A percentile compares a stretch with the other conserved stretches of the same genome.
Evolutionary conservation across 108 stramenopile species (phyloP).

Genomic region (Nitzschia sp.): DNA sequence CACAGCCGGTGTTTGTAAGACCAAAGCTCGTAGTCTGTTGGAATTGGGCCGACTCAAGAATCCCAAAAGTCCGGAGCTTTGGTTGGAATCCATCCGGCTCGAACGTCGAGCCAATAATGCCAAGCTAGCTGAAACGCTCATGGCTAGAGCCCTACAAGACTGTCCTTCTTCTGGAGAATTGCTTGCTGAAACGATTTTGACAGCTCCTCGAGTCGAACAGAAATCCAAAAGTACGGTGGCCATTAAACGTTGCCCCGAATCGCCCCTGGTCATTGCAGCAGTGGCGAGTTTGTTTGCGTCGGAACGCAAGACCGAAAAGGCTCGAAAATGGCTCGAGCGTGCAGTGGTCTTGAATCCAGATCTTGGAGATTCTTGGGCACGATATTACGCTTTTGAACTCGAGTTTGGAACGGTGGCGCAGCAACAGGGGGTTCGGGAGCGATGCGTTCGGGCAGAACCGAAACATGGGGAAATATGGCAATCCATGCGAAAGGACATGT

Average conservation of each 20-base stretch:
- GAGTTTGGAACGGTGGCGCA: slow-evolving; percentile 65
- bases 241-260: slow-evolving; percentile 88
- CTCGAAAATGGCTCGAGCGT: slow-evolving; percentile 95
- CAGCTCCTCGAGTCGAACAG: slow-evolving; percentile 82
- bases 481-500: slow-evolving; percentile 72
- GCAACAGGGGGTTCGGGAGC: slow-evolving; percentile 60
- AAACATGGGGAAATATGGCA: slow-evolving; percentile 94
- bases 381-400: slow-evolving; percentile 86
- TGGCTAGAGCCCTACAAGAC: slow-evolving; percentile 95
- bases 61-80: slow-evolving; percentile 72
- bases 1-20: slow-evolving; percentile 41
- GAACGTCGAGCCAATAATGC: slow-evolving; percentile 85
- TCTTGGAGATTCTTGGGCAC: slow-evolving; percentile 93
- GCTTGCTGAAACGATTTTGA: slow-evolving; percentile 86
- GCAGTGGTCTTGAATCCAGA: slow-evolving; percentile 86
- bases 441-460: slow-evolving; percentile 84
- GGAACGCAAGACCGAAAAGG: slow-evolving; percentile 89
- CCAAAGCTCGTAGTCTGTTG: slow-evolving; percentile 91
- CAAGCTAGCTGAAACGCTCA: slow-evolving; percentile 82
- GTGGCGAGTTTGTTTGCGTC: slow-evolving; percentile 92
- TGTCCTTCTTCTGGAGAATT: slow-evolving; percentile 90
- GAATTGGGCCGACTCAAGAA: slow-evolving; percentile 93
- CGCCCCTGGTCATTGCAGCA: slow-evolving; percentile 85
- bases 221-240: slow-evolving; percentile 90
- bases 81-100: slow-evolving; percentile 91